Conservation (phyloP, 306 rosid genomes). For the Cyamopsis tetragonoloba region DNA sequence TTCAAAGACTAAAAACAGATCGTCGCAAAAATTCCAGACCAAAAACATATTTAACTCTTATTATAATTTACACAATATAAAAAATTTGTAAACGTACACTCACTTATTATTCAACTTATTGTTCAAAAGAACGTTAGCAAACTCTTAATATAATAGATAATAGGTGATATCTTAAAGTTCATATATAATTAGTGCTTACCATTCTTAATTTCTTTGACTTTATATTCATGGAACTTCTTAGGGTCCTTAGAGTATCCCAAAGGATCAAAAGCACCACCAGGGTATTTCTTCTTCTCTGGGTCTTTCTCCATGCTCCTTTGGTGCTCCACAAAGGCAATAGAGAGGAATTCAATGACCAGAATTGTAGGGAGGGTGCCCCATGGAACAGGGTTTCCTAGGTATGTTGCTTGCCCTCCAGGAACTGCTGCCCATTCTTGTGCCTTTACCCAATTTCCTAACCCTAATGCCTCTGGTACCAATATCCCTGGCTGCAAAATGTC, state of each 20-base stretch:
- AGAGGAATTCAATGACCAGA: constrained; percentile 76
- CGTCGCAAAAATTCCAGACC: too few relatives aligned
- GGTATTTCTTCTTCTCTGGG: constrained; percentile 95
- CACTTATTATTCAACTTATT: too few relatives aligned
- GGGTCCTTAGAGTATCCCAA: constrained; percentile 99
- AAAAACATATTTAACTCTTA: too few relatives aligned
- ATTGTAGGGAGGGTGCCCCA: constrained; percentile 98
- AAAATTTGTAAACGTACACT: too few relatives aligned
- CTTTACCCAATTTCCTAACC: constrained; percentile 94
- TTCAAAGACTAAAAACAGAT: too few relatives aligned
- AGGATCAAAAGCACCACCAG: constrained; percentile 98
- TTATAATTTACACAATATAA: too few relatives aligned
- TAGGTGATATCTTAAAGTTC: background rate
- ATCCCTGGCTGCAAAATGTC: constrained; percentile 75
- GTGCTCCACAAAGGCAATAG: constrained; percentile 95
- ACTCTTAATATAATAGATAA: too few relatives aligned
- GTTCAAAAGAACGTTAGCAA: too few relatives aligned
- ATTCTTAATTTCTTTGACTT: constrained; percentile 87
- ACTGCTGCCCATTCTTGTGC: constrained; percentile 97
- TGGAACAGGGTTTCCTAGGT: constrained; percentile 96
- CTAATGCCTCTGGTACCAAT: constrained; percentile 93
- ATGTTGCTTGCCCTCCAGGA: constrained; percentile 96
- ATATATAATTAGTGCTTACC: constrained; percentile 44
- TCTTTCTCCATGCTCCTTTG: constrained; percentile 98
- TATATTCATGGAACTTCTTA: constrained; percentile 74